A percentile compares a stretch with the other conserved stretches of the same genome.
Conservation (phyloP, 805 yeast genomes). For the Starmerella vaccinii region DNA sequence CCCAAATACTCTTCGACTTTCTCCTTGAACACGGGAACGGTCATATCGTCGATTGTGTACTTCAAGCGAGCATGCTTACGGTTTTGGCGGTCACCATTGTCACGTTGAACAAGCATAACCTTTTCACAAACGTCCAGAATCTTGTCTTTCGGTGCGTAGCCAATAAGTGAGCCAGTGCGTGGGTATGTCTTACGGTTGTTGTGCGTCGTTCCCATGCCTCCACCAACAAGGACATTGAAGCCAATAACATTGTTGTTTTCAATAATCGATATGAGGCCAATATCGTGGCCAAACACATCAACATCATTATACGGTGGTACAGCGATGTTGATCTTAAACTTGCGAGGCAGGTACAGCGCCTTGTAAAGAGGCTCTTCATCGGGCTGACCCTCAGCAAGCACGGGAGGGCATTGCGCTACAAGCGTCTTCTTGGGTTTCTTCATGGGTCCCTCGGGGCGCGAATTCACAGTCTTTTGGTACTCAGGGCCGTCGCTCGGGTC, state of each 20-base stretch:
- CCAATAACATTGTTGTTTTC: constrained; percentile 53
- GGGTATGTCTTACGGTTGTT: constrained; percentile 95
- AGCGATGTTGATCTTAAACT: constrained; percentile 87
- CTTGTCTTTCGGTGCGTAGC: constrained; percentile 59
- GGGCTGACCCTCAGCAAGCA: constrained; percentile 36
- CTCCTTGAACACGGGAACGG: constrained; percentile 68
- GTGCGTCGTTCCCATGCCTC: constrained; percentile 98
- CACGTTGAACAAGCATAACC: constrained; percentile 89
- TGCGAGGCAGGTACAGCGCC: constrained; percentile 80
- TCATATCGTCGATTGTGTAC: constrained; percentile 90
- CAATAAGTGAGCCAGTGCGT: constrained; percentile 81
- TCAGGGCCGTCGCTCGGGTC: constrained; percentile 53
- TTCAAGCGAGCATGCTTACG: constrained; percentile 96
- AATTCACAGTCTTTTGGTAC: constrained; percentile 55
- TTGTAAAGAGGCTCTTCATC: constrained; percentile 82
- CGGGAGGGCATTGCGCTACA: constrained; percentile 68
- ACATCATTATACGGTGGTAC: constrained; percentile 96
- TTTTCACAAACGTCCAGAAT: constrained; percentile 75
- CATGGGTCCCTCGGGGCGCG: constrained; percentile 58
- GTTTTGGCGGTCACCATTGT: constrained; percentile 86
- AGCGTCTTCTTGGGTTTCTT: constrained; percentile 56
- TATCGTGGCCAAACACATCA: constrained; percentile 91
- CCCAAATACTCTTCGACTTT: constrained; percentile 82
- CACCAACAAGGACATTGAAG: constrained; percentile 84
- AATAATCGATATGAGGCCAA: constrained; percentile 83